Evolutionary conservation across 2,329 filamentous ascomycete genomes (phyloP).

Genomic region (Alternaria incomplexa): DNA sequence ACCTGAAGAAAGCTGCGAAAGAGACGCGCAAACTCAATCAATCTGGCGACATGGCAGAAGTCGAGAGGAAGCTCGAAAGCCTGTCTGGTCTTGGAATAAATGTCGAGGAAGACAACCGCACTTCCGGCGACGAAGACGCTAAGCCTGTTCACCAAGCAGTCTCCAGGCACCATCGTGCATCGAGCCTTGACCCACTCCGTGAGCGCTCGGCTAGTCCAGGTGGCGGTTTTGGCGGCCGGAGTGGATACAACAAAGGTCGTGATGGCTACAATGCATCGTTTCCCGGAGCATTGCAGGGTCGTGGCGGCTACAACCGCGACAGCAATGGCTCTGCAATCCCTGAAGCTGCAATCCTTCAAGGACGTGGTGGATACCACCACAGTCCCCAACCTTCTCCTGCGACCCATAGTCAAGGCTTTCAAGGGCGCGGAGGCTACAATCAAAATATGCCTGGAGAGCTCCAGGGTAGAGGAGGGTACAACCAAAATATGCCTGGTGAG

Average conservation of each 20-base stretch:
- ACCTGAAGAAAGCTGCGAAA: conserved; percentile 48
- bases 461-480: conserved; percentile 42
- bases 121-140: conserved; percentile 35
- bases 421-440: conserved; percentile 41
- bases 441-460: conserved; percentile 32
- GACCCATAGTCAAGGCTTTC: conserved; percentile 25
- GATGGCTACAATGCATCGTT: conserved; percentile 44
- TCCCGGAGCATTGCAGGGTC: conserved; percentile 38
- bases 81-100: conserved; percentile 44
- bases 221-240: conserved; percentile 38
- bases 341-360: conserved; percentile 28
- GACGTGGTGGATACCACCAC: conserved; percentile 21
- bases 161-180: conserved; percentile 36
- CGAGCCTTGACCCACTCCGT: conserved; percentile 35
- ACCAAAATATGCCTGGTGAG: conserved; percentile 38
- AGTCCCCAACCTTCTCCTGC: conserved; percentile 24
- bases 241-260: conserved; percentile 44
- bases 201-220: conserved; percentile 42
- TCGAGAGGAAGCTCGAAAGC: conserved; percentile 35
- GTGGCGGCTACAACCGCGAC: conserved; percentile 38
- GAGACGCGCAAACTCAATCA: conserved; percentile 31
- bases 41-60: conserved; percentile 31
- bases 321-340: conserved; percentile 21
- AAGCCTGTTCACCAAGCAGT: conserved; percentile 39
- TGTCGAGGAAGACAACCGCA: conserved; percentile 39